Percentiles rank a stretch among this genome's conserved stretches.
Evolutionary conservation across 2,329 filamentous ascomycete genomes (phyloP).

Genomic region (Colletotrichum trifolii): DNA sequence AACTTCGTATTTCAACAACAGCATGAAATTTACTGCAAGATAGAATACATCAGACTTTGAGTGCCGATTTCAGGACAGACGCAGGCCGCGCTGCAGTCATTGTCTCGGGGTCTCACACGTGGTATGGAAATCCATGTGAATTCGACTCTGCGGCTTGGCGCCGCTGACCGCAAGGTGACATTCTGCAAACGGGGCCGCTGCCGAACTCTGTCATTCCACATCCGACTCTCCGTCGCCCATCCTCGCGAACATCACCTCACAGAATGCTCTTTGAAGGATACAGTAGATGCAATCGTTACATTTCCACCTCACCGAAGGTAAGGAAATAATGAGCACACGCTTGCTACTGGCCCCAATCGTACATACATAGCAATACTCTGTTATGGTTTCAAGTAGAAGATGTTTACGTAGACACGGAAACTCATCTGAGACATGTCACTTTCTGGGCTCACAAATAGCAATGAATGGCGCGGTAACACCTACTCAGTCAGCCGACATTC

Average conservation of each 20-base stretch:
- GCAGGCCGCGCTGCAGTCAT: background rate
- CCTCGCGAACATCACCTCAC: too few relatives aligned
- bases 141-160: constrained; percentile 12
- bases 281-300: too few relatives aligned
- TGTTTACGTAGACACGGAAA: background rate
- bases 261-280: too few relatives aligned
- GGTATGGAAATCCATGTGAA: constrained; percentile 29
- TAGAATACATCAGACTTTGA: too few relatives aligned
- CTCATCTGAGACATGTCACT: background rate
- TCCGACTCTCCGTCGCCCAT: background rate
- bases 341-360: too few relatives aligned
- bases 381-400: too few relatives aligned
- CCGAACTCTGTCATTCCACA: constrained; percentile 8
- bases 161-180: background rate
- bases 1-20: too few relatives aligned
- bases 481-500: constrained; percentile 7
- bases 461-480: constrained; percentile 40
- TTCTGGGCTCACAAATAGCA: constrained; percentile 38
- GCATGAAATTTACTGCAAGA: too few relatives aligned
- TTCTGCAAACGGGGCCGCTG: constrained; percentile 10
- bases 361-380: too few relatives aligned
- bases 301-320: too few relatives aligned
- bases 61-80: background rate
- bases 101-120: constrained; percentile 24
- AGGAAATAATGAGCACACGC: too few relatives aligned